Base-by-base conservation (phyloP, 805 yeast species). In the Wickerhamomyces tratensis region DNA sequence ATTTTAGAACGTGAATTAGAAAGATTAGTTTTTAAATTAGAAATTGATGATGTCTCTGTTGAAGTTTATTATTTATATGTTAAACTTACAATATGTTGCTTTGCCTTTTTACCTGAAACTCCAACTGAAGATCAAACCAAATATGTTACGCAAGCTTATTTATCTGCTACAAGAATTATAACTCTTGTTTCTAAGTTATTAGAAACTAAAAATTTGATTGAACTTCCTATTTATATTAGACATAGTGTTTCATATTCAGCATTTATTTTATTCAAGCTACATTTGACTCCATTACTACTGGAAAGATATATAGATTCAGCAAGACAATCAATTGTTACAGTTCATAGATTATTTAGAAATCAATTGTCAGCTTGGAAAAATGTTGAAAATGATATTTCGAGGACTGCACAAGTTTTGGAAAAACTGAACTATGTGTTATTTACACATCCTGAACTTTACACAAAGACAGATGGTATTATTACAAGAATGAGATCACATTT, bases 301-400 rank as follows among this genome's bases (percentile, higher is more conserved):
- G 52, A 82, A 41, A 60, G 77, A 57, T 86, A 81, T 55, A 77
- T 86, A 36, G 95, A 87, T 53, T 82, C 94, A 30, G 89, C 96
- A 1, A 73, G 97, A 49, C 96, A 89, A 61, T 84, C 94, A 5
- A 85, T 89, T 52, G 96, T 89, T 12, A 89, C 96, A 0, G 94
- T 87, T 3, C 96, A 89, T 61, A 70, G 96, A 57, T 65, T 88
- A 38, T 86, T 78, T 58, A 72, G 96, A 61, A 89, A 89, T 56
- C 88, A 91, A 61, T 68, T 87, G 35, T 81, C 93, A 5, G 89
- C 95, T 7, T 89, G 97, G 97, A 81, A 85, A 49, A 60, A 61
- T 40, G 84, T 88, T 35, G 86, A 86, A 46, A 88, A 86, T 63
- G 97, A 89, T 62, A 83, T 89, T 31, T 82, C 94, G 2, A 72